Evolutionary conservation across 2,329 filamentous ascomycete species (phyloP).

Genomic region (Fusarium keratoplasticum): DNA sequence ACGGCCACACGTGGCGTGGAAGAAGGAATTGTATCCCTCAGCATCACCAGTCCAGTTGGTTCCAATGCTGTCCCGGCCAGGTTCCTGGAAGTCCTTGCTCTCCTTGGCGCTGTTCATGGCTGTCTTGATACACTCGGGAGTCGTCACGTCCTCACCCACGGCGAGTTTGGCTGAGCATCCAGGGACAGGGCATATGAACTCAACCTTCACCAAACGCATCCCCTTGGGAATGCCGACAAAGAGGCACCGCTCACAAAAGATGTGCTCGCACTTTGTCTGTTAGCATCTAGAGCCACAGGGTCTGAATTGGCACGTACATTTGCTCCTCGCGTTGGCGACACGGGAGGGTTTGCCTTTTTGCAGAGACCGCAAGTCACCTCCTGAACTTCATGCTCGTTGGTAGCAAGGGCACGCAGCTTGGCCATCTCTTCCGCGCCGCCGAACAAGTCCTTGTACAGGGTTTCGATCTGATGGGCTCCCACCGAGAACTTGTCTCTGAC

Average conservation of each 20-base stretch:
- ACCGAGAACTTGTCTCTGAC: background rate
- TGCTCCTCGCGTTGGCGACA: background rate
- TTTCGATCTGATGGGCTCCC: background rate
- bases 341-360: fast-evolving
- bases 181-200: background rate
- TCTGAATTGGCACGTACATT: conserved; percentile 10
- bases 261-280: conserved; percentile 48
- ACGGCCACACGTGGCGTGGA: conserved; percentile 29
- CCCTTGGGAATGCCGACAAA: background rate
- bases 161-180: background rate
- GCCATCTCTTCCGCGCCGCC: conserved; percentile 36
- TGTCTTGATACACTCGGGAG: background rate
- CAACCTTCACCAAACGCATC: fast-evolving
- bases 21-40: conserved; percentile 29
- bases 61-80: conserved; percentile 41
- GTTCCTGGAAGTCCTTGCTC: conserved; percentile 3
- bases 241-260: conserved; percentile 47
- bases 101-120: fast-evolving
- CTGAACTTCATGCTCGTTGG: conserved; percentile 15
- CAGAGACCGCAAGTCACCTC: conserved; percentile 22
- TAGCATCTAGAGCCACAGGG: background rate
- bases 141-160: background rate
- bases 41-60: conserved; percentile 12
- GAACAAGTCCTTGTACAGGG: conserved; percentile 15
- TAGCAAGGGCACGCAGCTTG: conserved; percentile 11